Evolutionary conservation across 2,329 filamentous ascomycete species (phyloP).

Genomic region (Fusarium verticillioides): DNA sequence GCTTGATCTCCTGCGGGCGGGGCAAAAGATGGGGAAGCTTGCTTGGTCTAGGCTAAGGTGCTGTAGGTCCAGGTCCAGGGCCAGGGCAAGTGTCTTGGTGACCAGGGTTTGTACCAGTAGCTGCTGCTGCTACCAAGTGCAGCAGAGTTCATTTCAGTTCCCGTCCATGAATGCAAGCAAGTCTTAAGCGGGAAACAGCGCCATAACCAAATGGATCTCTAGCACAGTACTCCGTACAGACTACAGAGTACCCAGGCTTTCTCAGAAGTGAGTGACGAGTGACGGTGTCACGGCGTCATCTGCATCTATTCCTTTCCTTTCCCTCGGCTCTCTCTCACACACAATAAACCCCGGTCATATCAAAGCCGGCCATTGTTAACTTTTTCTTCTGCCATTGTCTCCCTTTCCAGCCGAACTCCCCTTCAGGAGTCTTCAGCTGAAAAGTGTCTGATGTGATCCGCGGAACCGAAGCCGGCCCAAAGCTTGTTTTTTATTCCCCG

Average conservation of each 20-base stretch:
- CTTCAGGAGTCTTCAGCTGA: neutral
- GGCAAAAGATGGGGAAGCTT: constrained; percentile 35
- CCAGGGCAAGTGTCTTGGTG: neutral
- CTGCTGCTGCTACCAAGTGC: neutral
- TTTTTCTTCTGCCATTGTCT: neutral
- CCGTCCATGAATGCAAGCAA: neutral
- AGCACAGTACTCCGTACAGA: neutral
- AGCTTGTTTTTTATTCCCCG: constrained; percentile 24
- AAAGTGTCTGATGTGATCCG: neutral
- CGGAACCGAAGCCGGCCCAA: constrained; percentile 18
- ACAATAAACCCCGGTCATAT: neutral
- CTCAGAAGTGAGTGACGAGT: constrained; percentile 11
- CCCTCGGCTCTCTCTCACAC: constrained; percentile 12
- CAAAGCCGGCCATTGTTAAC: neutral
- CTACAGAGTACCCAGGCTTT: constrained; percentile 4
- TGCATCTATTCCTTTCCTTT: constrained; percentile 10
- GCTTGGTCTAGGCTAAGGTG: constrained; percentile 5
- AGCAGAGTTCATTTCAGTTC: neutral
- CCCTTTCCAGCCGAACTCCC: neutral
- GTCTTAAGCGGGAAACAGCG: constrained; percentile 19
- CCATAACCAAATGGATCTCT: neutral
- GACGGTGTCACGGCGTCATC: constrained; percentile 46
- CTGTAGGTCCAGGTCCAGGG: constrained; percentile 3
- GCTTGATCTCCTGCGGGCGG: constrained; percentile 30
- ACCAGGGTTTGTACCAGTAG: constrained; percentile 3